Conservation (phyloP, 495 filamentous ascomycete species). For the Penicillium parvum region DNA sequence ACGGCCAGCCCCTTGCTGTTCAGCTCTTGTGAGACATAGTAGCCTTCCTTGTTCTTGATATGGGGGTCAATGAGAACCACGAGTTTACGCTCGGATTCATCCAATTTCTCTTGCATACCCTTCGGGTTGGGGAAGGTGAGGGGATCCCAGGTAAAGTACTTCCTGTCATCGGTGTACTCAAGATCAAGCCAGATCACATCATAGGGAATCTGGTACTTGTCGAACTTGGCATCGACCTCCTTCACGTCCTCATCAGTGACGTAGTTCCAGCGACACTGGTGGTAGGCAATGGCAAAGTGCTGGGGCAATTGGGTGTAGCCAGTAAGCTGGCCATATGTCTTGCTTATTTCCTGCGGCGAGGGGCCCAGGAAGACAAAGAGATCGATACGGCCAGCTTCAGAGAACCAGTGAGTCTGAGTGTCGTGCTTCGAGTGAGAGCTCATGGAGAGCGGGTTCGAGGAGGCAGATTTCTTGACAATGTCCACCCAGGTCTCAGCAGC, state of each 20-base stretch:
- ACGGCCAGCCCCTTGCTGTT: slow-evolving; percentile 77
- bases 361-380: slow-evolving; percentile 93
- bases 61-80: slow-evolving; percentile 96
- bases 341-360: slow-evolving; percentile 71
- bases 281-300: slow-evolving; percentile 86
- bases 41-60: slow-evolving; percentile 85
- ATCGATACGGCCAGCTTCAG: slow-evolving; percentile 83
- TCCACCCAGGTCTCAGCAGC: slow-evolving; percentile 97
- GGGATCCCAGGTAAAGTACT: slow-evolving; percentile 96
- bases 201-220: slow-evolving; percentile 90
- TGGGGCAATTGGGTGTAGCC: slow-evolving; percentile 89
- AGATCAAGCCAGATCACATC: slow-evolving; percentile 99
- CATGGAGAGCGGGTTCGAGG: slow-evolving; percentile 71
- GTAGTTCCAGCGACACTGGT: slow-evolving; percentile 99
- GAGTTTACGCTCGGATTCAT: slow-evolving; percentile 78
- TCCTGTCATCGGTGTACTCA: slow-evolving; percentile 92
- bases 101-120: slow-evolving; percentile 82
- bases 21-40: slow-evolving; percentile 71
- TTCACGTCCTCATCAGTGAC: slow-evolving; percentile 94
- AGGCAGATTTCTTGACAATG: slow-evolving; percentile 74
- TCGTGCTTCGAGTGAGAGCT: slow-evolving; percentile 62
- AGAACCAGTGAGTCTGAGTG: slow-evolving; percentile 95
- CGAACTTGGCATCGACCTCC: slow-evolving; percentile 93
- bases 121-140: slow-evolving; percentile 80
- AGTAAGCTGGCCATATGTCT: slow-evolving; percentile 84